phyloP scores from a whole-genome alignment of 2,329 filamentous ascomycete genomes.

The Aureobasidium namibiae region DNA sequence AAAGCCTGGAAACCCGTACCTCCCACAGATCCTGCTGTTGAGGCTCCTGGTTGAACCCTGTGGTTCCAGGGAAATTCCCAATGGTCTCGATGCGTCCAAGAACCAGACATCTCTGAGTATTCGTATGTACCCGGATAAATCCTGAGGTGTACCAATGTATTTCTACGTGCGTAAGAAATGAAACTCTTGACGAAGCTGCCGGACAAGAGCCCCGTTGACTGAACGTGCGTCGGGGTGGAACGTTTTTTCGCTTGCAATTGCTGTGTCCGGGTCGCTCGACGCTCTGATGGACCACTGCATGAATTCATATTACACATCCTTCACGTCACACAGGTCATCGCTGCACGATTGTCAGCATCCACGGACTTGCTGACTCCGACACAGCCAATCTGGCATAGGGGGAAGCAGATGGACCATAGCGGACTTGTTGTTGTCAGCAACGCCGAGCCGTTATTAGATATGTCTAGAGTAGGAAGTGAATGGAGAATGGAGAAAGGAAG shows the following conservation, averaged over 20 bases:
- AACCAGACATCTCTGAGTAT: not conserved
- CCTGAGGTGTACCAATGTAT: not conserved
- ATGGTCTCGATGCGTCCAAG: not conserved
- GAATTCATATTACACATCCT: not conserved
- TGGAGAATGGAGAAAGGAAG: not conserved
- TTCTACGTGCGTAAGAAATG: not conserved
- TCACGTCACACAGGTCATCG: not conserved
- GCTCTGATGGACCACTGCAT: not conserved
- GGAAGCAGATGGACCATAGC: not conserved
- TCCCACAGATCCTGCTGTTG: not conserved
- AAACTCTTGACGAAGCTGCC: not conserved
- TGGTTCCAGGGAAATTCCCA: not conserved
- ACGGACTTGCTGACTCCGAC: not conserved
- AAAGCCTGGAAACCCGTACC: not conserved
- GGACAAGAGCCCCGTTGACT: not conserved
- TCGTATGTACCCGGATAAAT: not conserved
- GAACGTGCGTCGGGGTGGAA: not conserved
- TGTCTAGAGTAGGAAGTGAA: not conserved
- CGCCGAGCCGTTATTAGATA: not conserved
- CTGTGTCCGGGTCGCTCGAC: not conserved
- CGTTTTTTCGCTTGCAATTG: not conserved
- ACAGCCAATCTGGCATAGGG: not conserved
- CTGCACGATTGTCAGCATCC: not conserved
- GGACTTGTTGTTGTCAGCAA: not conserved
- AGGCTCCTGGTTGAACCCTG: not conserved